Evolutionary conservation across 169 alveolate species (phyloP), one percentile per base, ranked within the genome.

Genomic region (Plasmodium adleri): DNA sequence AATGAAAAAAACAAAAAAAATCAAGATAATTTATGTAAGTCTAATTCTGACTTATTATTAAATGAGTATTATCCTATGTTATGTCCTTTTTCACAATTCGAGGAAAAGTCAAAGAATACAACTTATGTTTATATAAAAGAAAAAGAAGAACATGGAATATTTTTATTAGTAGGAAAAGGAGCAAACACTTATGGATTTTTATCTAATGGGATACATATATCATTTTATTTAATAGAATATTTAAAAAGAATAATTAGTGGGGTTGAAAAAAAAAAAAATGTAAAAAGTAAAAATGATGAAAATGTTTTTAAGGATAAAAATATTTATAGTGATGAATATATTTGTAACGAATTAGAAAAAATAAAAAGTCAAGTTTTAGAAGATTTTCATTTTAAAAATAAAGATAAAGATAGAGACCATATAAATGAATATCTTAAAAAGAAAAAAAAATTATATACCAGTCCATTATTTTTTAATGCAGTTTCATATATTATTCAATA

Each of bases 81-180:
- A 28, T 83, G 91, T 39, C 91, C 91, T 17, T 49, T 83, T 15
- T n/a, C 54, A 63, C 58, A 83, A 10, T 83, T 68, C 28, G 91
- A 83, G 43, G n/a, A 67, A 43, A 56, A 85, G 49, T 88, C 72
- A 52, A 88, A 92, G 32, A 80, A 88, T 49, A 70, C 66, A 52
- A 58, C 91, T 28, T 89, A 90, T 45, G 93, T 93, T 10, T 62
- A 74, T 72, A 78, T 94, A 26, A 86, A 90, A 4, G 97, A 95
- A 59, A 94, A 93, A 72, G 95, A 95, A 88, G 94, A 94, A 62
- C 95, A 95, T 13, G 97, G 96, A 12, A 88, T 95, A 66, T 95
- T 95, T 50, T 93, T 93, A 24, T 87, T 94, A 63, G 95, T 92
- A 50, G 97, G 97, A 59, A 90, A 90, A 72, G 96, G 96, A 20